Evolutionary conservation across 306 rosid species (phyloP), one percentile per base, ranked within the genome.

Genomic region (Cicer bijugum): DNA sequence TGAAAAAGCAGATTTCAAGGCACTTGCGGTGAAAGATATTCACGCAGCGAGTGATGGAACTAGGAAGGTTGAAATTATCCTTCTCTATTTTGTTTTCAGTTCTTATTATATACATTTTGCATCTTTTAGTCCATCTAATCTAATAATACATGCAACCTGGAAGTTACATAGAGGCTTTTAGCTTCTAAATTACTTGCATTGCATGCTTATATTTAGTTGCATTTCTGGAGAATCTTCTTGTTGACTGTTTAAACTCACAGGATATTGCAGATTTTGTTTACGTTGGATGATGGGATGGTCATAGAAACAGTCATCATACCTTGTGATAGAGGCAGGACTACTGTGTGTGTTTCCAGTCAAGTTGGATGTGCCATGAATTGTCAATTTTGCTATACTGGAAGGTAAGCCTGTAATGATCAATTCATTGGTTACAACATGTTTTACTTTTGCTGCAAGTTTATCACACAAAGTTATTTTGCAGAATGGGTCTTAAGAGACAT

Each of bases 351-450:
- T 81, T 93, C 97, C 12, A 93, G 98, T 86, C 98, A 93, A 87
- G 98, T 93, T 74, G 98, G 97, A 20, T 93, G 98, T 66, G 96
- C 96, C 71, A 85, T 91, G 98, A 93, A 93, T 69, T 91, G 98
- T 78, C 97, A 93, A 69, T 91, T 93, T 82, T 93, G 98, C 84
- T 93, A 77, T 76, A 93, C 97, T 56, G 97, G 98, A 84, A 89
- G 98, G 97, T 79, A 78, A 84, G 88, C 71, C 67, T 33, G 10
- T 73, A 40, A 10, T 8, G 56, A 52, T 71, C 58, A 72, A 43
- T 80, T 72, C n/a, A 45, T 16, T 67, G 39, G 33, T 6, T 42
- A 3, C 52, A 11, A 3, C 44, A 35, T 35, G 10, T 48, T 37
- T 50, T 51, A 75, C 62, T 62, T 76, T 69, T 71, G 40, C 45